A percentile compares a stretch with the other conserved stretches of the same genome.
Conservation (phyloP, 768 basidiomycete genomes). For the Pleurotus cornucopiae region DNA sequence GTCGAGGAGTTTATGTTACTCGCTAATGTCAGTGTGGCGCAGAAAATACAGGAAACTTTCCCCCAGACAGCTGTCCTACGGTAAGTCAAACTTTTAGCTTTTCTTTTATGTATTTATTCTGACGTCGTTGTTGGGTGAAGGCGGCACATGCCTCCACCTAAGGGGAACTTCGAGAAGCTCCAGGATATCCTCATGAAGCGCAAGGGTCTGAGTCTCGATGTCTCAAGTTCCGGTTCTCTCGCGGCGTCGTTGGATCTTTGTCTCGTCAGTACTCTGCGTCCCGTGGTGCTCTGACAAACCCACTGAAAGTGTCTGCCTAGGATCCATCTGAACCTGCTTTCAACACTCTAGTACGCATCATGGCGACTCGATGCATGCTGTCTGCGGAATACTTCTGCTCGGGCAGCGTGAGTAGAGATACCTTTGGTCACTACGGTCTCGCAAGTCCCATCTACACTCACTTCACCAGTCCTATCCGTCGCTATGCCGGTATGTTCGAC, state of each 20-base stretch:
- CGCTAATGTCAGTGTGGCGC: constrained; percentile 92
- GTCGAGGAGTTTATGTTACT: constrained; percentile 99
- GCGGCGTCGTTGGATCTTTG: constrained; percentile 87
- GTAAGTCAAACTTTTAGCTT: constrained; percentile 27
- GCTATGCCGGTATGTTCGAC: constrained; percentile 74
- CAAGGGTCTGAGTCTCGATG: constrained; percentile 78
- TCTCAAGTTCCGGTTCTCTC: constrained; percentile 85
- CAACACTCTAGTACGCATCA: constrained; percentile 96
- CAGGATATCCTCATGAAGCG: constrained; percentile 89
- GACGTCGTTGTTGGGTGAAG: constrained; percentile 28
- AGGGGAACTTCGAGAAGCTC: constrained; percentile 91
- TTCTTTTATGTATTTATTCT: background rate
- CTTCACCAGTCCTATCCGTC: constrained; percentile 95
- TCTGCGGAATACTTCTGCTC: constrained; percentile 98
- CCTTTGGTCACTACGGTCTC: constrained; percentile 97
- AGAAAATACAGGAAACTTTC: constrained; percentile 89
- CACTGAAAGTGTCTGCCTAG: constrained; percentile 30
- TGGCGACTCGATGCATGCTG: constrained; percentile 98
- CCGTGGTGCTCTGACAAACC: background rate
- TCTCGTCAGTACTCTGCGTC: constrained; percentile 49
- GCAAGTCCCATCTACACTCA: constrained; percentile 97
- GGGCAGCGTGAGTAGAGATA: constrained; percentile 86
- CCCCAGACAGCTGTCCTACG: constrained; percentile 93
- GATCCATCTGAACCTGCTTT: constrained; percentile 84
- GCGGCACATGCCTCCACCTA: constrained; percentile 88